Conservation (phyloP, 345 rosid species). For the Psidium friedrichsthalianum region DNA sequence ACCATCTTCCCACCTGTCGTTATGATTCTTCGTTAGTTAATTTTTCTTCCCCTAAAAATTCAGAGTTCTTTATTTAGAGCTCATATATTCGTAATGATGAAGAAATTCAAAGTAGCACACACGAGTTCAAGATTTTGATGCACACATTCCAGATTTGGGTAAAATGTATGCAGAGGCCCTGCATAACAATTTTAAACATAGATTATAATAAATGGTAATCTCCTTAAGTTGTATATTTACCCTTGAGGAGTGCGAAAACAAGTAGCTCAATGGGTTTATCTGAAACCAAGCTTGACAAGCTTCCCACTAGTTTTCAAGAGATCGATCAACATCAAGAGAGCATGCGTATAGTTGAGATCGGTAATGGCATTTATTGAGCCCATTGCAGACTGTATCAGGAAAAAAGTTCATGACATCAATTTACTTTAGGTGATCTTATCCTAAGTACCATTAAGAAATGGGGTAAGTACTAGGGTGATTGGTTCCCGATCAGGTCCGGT, state of each 20-base stretch:
- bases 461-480: not conserved
- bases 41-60: too few relatives aligned
- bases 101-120: too few relatives aligned
- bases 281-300: conserved; percentile 24
- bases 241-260: conserved; percentile 18
- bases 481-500: too few relatives aligned
- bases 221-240: not conserved
- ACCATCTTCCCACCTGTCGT: conserved; percentile 36
- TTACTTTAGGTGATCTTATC: not conserved
- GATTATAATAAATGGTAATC: too few relatives aligned
- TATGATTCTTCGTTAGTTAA: not conserved
- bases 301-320: conserved; percentile 24
- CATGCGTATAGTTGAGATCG: conserved; percentile 13
- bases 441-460: not conserved
- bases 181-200: too few relatives aligned
- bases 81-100: too few relatives aligned
- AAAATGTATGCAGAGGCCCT: too few relatives aligned
- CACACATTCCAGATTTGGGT: too few relatives aligned
- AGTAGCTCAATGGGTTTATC: conserved; percentile 21
- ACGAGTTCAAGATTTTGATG: too few relatives aligned
- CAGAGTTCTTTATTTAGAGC: too few relatives aligned
- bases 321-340: conserved; percentile 14
- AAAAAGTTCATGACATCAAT: not conserved
- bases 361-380: conserved; percentile 21
- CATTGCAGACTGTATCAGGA: conserved; percentile 7